Base-by-base conservation (phyloP, 2,329 filamentous ascomycete species). In the Clonostachys byssicola region DNA sequence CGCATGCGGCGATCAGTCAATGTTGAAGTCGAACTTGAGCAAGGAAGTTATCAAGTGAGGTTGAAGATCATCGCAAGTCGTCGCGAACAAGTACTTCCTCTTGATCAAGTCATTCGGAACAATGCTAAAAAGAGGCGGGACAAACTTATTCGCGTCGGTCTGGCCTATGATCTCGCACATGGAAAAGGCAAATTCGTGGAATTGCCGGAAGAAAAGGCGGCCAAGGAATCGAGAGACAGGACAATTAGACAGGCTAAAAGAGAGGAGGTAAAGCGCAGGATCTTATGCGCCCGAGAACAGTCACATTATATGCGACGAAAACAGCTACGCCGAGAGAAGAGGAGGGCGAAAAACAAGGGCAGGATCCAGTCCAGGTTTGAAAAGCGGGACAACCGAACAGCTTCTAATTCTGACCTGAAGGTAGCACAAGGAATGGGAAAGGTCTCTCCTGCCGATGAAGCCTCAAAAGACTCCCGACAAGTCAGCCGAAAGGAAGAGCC, bases 1-100 rank as follows among this genome's bases (percentile, higher is more conserved):
- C 66, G 77, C 20, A 88, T 90, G 79, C 81, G 74, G 18, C 83
- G 89, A 7, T 88, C 86, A 1, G 85, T 91, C 38, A 91, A 86
- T 44, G 83, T 88, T 2, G 89, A 94, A 61, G 74, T 94, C 9
- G 75, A 85, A 35, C 79, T 95, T 23, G 82, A 88, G 17, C 78
- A 85, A 0, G 89, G 89, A 12, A 81, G 78, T 40, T 95, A 95
- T 64, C 81, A 80, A 7, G 81, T 95, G 5, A 74, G 89, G 18
- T 78, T 92, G 62, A 90, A 88, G 60, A 77, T 94, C 49, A 83
- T 84, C 8, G 87, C 87, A 2, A 77, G 75, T 16, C 79, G 85
- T n/a, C 61, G 74, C 23, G 67, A 75, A 9, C 65, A 70, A 1
- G 73, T 68, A 2, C 47, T 71, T 23, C 67, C 71, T 1, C 78